Conservation (phyloP, 441 rosid species). For the Arabidopsis lyrata region DNA sequence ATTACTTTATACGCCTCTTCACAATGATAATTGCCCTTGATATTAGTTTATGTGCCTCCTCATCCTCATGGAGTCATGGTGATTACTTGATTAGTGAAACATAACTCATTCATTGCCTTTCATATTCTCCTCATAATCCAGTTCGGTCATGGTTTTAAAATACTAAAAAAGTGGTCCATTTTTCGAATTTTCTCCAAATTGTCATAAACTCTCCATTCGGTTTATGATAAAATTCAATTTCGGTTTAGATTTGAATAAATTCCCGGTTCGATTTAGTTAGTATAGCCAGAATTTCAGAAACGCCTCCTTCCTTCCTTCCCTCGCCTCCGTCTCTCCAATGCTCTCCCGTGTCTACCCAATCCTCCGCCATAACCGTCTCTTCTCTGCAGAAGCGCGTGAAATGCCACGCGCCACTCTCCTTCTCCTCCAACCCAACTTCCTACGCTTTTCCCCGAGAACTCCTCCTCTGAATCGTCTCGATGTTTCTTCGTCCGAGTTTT, state of each 20-base stretch:
- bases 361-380: constrained; percentile 45
- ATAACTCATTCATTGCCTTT: no score
- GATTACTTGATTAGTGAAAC: no score
- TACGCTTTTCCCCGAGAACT: constrained; percentile 29
- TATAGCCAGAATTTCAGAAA: neutral
- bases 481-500: constrained; percentile 26
- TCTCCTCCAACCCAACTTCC: constrained; percentile 29
- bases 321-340: constrained; percentile 33
- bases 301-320: neutral
- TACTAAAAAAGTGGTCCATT: no score
- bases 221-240: neutral
- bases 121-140: no score
- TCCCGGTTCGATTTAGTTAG: constrained; percentile 9
- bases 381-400: constrained; percentile 54
- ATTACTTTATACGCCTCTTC: no score
- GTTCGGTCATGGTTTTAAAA: no score
- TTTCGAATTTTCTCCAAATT: no score
- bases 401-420: constrained; percentile 54
- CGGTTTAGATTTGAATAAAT: neutral
- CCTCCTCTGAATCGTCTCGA: constrained; percentile 31
- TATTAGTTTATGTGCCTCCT: no score
- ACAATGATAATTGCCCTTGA: no score
- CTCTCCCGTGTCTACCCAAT: constrained; percentile 53
- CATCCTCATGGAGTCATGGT: no score
- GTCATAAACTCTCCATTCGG: neutral